phyloP scores from a whole-genome alignment of 345 rosid genomes.

The Lepidium sativum region DNA sequence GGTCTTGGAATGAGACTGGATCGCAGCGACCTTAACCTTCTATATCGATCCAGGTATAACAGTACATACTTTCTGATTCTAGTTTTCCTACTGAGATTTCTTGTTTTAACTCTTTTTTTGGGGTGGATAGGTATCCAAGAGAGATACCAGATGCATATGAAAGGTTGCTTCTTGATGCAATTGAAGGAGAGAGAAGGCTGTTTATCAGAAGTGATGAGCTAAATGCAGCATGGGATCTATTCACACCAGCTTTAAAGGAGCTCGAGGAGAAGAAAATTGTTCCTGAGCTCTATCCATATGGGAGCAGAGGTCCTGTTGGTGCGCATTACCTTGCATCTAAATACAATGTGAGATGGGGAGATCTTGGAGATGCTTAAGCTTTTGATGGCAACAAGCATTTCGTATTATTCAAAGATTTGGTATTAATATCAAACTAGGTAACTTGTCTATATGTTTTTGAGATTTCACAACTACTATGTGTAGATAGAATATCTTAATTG shows the following conservation, averaged over 20 bases:
- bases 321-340: slow-evolving; percentile 91
- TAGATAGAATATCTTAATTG: no score
- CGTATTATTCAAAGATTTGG: background rate
- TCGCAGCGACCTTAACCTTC: slow-evolving; percentile 78
- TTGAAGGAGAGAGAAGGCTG: slow-evolving; percentile 74
- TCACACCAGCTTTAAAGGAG: slow-evolving; percentile 67
- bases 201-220: slow-evolving; percentile 92
- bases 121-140: slow-evolving; percentile 44
- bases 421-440: no score
- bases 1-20: slow-evolving; percentile 94
- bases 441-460: no score
- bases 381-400: background rate
- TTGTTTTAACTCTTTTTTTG: background rate
- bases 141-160: slow-evolving; percentile 93
- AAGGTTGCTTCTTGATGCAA: slow-evolving; percentile 76
- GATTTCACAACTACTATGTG: no score
- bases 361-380: slow-evolving; percentile 44
- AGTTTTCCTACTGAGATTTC: background rate
- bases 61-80: background rate
- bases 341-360: slow-evolving; percentile 90
- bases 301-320: slow-evolving; percentile 89
- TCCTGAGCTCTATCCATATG: slow-evolving; percentile 82
- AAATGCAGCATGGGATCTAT: slow-evolving; percentile 75
- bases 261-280: slow-evolving; percentile 55
- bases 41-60: slow-evolving; percentile 55